Percentiles rank a stretch among this genome's conserved stretches.
Conservation (phyloP, 1,284 basidiomycete genomes). For the Ceratobasidium sp. region DNA sequence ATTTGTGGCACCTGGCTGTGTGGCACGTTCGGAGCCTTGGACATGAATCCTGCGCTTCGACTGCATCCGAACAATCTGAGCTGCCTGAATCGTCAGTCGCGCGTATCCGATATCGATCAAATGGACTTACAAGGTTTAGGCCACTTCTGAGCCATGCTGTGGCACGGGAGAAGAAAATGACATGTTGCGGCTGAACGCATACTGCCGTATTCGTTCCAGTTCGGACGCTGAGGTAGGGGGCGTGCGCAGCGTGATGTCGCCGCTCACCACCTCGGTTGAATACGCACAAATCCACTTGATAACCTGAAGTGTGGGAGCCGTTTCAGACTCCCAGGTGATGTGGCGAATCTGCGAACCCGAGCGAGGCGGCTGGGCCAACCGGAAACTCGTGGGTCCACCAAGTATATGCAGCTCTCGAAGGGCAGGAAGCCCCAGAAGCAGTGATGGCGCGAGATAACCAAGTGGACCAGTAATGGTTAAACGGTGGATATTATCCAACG, state of each 20-base stretch:
- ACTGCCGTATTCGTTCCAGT: constrained; percentile 1
- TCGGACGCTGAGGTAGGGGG: neutral
- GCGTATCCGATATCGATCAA: neutral
- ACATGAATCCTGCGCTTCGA: neutral
- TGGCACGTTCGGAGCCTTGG: neutral
- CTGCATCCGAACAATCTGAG: neutral
- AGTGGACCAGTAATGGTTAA: constrained; percentile 1
- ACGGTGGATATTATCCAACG: neutral
- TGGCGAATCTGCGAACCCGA: neutral
- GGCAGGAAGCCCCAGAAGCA: constrained; percentile 2
- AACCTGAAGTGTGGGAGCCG: neutral
- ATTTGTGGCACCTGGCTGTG: neutral
- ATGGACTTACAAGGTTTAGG: neutral
- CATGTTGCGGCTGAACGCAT: constrained; percentile 10
- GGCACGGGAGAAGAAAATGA: neutral
- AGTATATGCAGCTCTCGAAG: constrained; percentile 8
- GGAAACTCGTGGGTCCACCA: neutral
- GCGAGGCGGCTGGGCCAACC: neutral
- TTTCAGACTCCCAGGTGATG: constrained; percentile 10
- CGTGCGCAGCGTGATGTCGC: neutral
- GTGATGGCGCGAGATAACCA: neutral
- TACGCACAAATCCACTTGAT: neutral
- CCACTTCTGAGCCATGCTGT: neutral
- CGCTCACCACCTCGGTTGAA: neutral
- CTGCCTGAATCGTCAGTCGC: neutral